These are phyloP conservation scores for Plenodomus lindquistii DNA, from an alignment of 2,329 filamentous ascomycete species.

Conservation along the genomic window DNA sequence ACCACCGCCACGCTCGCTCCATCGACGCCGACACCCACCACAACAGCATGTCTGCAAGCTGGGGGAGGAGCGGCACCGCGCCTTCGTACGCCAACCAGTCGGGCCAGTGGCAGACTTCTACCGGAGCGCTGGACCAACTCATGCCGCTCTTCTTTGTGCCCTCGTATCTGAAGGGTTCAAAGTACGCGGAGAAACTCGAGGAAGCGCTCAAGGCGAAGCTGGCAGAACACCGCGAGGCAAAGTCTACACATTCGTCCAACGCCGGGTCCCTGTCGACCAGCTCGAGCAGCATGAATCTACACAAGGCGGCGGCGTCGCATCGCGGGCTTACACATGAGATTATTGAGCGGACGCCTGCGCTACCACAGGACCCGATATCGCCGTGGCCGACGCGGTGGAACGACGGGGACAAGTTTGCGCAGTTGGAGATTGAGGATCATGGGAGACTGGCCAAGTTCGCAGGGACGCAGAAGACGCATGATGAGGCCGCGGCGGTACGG, in stretches of 20 bases:
- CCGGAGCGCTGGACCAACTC: conserved; percentile 25
- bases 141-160: conserved; percentile 72
- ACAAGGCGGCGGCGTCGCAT: conserved; percentile 68
- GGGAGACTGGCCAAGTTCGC: conserved; percentile 71
- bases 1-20: conserved; percentile 43
- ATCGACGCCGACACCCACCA: conserved; percentile 57
- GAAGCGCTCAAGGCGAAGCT: conserved; percentile 68
- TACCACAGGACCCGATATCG: conserved; percentile 63
- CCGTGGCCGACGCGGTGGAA: conserved; percentile 87
- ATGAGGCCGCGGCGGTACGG: conserved; percentile 81
- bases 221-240: conserved; percentile 50
- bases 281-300: conserved; percentile 61
- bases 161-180: conserved; percentile 78
- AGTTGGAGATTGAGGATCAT: conserved; percentile 74
- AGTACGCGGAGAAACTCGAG: conserved; percentile 76
- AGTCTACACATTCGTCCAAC: conserved; percentile 50
- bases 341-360: conserved; percentile 71
- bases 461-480: conserved; percentile 60
- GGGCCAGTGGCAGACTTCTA: conserved; percentile 38
- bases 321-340: conserved; percentile 82
- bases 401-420: conserved; percentile 71
- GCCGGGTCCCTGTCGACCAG: conserved; percentile 57
- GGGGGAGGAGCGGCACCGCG: conserved; percentile 45
- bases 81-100: conserved; percentile 56
- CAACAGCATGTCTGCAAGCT: conserved; percentile 47